These are phyloP conservation scores for Nicotiana noctiflora DNA, from an alignment of 257 asterid genomes.

Conservation along the genomic window DNA sequence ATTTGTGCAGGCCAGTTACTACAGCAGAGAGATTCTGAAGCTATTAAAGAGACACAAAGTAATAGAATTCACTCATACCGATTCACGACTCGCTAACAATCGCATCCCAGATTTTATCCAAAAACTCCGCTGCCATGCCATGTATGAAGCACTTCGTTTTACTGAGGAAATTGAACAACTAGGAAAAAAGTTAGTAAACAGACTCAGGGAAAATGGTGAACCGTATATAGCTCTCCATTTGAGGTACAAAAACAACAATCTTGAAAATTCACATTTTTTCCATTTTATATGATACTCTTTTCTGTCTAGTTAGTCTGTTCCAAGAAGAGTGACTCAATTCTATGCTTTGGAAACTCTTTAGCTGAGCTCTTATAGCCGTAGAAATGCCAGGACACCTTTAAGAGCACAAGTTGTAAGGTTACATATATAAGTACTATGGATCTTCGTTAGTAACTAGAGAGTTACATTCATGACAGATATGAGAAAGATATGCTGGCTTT, in stretches of 20 bases:
- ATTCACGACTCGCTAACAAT: conserved; percentile 38
- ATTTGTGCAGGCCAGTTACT: conserved; percentile 31
- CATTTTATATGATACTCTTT: too few species aligned
- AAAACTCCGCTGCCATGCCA: conserved; percentile 35
- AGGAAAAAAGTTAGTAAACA: conserved; percentile 22
- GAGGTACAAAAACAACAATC: conserved; percentile 18
- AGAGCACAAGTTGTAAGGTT: too few species aligned
- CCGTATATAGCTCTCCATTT: conserved; percentile 36
- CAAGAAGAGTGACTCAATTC: too few species aligned
- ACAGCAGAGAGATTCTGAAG: conserved; percentile 20
- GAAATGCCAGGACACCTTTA: too few species aligned
- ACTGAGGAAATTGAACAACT: conserved; percentile 21
- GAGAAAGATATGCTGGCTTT: conserved; percentile 48
- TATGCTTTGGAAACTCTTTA: too few species aligned
- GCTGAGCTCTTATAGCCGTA: too few species aligned
- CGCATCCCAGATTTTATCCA: conserved; percentile 28
- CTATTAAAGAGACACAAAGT: conserved; percentile 18
- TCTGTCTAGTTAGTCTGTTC: too few species aligned
- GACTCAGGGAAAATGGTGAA: conserved; percentile 20
- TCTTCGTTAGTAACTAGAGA: background rate
- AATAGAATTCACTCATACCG: conserved; percentile 29
- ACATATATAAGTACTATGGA: background rate
- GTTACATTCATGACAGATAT: conserved; percentile 19
- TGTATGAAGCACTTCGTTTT: conserved; percentile 37
- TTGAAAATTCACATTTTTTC: too few species aligned